A percentile compares a stretch with the other conserved stretches of the same genome.
Evolutionary conservation across 495 filamentous ascomycete genomes (phyloP).

Genomic region (Endocarpon pusillum): DNA sequence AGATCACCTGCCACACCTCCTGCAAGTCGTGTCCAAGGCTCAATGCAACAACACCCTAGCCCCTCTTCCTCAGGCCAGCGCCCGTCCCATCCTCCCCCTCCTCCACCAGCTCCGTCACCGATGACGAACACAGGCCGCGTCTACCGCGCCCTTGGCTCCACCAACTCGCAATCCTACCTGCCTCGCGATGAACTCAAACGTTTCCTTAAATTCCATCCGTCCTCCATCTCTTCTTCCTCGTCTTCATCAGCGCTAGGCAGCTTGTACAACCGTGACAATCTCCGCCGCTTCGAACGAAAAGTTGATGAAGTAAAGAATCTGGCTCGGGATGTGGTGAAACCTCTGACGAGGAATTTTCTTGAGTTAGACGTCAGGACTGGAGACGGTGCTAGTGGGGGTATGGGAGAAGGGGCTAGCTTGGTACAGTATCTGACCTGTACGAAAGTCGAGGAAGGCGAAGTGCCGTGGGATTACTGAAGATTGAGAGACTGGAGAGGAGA

Average conservation of each 20-base stretch:
- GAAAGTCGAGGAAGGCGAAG: conserved; percentile 55
- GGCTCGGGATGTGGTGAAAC: conserved; percentile 67
- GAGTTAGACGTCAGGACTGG: conserved; percentile 49
- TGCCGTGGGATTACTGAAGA: conserved; percentile 44
- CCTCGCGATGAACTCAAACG: conserved; percentile 73
- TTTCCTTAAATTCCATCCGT: conserved; percentile 53
- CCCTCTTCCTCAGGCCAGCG: conserved; percentile 9
- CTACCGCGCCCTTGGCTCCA: conserved; percentile 50
- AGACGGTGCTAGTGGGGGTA: conserved; percentile 12
- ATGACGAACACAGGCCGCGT: conserved; percentile 35
- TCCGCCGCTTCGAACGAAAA: conserved; percentile 66
- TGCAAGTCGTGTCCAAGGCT: conserved; percentile 11
- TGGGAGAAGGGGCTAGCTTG: conserved; percentile 22
- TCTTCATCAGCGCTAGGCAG: too few relatives aligned
- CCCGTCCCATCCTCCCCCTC: conserved; percentile 7
- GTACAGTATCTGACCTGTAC: conserved; percentile 75
- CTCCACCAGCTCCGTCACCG: conserved; percentile 4
- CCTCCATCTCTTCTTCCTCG: conserved; percentile 21
- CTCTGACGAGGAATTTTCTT: conserved; percentile 67
- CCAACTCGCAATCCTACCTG: conserved; percentile 45
- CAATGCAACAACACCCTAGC: conserved; percentile 12
- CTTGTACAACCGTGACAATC: conserved; percentile 56
- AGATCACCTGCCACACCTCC: conserved; percentile 18
- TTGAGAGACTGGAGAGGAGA: too few relatives aligned
- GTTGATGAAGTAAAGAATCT: conserved; percentile 75